Conservation (phyloP, 2,329 filamentous ascomycete species). For the Septoria linicola region DNA sequence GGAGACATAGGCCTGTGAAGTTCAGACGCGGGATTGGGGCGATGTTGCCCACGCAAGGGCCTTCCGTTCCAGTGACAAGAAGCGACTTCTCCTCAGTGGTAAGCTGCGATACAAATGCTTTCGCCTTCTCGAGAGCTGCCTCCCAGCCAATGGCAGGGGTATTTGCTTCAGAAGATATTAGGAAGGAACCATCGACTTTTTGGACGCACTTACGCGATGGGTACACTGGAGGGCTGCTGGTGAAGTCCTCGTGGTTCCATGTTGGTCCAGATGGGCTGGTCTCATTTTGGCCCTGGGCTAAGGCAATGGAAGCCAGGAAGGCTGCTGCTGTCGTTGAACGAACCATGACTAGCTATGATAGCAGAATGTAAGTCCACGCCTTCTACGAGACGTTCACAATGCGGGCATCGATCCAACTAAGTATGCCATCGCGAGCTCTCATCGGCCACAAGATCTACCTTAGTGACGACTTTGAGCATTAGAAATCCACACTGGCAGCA, state of each 20-base stretch:
- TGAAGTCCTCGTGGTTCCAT: slow-evolving; percentile 28
- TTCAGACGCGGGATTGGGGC: slow-evolving; percentile 40
- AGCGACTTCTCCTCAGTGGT: slow-evolving; percentile 43
- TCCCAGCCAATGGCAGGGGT: slow-evolving; percentile 37
- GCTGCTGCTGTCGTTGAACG: slow-evolving; percentile 14
- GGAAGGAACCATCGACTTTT: neutral
- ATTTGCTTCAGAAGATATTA: slow-evolving; percentile 14
- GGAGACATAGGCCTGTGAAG: slow-evolving; percentile 39
- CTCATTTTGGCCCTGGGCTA: slow-evolving; percentile 21
- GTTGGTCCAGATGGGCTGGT: slow-evolving; percentile 14
- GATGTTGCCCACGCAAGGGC: slow-evolving; percentile 32
- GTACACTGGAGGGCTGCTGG: slow-evolving; percentile 24
- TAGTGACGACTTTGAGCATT: neutral
- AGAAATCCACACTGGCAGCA: slow-evolving; percentile 9
- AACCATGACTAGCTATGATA: slow-evolving; percentile 13
- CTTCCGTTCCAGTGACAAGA: slow-evolving; percentile 35
- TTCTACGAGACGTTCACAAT: neutral
- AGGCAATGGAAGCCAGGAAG: slow-evolving; percentile 18
- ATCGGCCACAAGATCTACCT: slow-evolving; percentile 1
- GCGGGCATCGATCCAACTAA: neutral
- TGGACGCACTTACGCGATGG: slow-evolving; percentile 19
- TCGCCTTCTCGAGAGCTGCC: slow-evolving; percentile 43
- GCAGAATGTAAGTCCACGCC: neutral
- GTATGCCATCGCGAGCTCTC: slow-evolving; percentile 5
- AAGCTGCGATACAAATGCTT: slow-evolving; percentile 41